phyloP scores from a whole-genome alignment of 176 grass and related monocot genomes.

The Carex parvula region DNA sequence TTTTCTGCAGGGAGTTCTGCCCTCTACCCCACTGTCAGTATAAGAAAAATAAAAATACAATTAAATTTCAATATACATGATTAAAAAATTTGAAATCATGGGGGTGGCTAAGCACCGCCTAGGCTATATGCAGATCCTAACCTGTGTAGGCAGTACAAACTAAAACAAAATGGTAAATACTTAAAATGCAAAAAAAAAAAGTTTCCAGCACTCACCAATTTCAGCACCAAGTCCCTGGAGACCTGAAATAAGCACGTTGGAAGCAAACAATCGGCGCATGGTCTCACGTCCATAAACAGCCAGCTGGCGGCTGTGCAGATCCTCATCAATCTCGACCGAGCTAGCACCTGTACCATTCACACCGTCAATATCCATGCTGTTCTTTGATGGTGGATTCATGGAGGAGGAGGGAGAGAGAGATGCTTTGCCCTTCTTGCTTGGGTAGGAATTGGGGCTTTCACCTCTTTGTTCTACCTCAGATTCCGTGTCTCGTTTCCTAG shows the following conservation, averaged over 20 bases:
- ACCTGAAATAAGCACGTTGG: slow-evolving; percentile 72
- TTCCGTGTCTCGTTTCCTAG: slow-evolving; percentile 40
- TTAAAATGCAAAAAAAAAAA: too few relatives aligned
- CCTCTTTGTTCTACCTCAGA: slow-evolving; percentile 42
- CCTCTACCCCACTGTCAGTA: too few relatives aligned
- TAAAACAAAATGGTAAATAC: background rate
- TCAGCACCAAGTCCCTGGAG: slow-evolving; percentile 66
- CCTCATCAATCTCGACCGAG: slow-evolving; percentile 63
- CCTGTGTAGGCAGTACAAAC: background rate
- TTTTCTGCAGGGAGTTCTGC: too few relatives aligned
- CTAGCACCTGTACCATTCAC: slow-evolving; percentile 5
- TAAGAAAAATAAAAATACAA: too few relatives aligned
- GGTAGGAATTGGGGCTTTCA: background rate
- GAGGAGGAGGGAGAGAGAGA: slow-evolving; percentile 21
- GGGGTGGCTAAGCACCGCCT: too few relatives aligned
- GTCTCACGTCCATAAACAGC: slow-evolving; percentile 78
- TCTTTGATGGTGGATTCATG: slow-evolving; percentile 20
- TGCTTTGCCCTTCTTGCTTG: slow-evolving; percentile 15
- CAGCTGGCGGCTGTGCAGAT: slow-evolving; percentile 85
- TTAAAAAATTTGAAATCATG: too few relatives aligned
- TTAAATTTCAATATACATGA: too few relatives aligned
- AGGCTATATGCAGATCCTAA: too few relatives aligned
- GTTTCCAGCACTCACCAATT: slow-evolving; percentile 41
- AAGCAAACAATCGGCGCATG: slow-evolving; percentile 72
- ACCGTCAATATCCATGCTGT: background rate